Conservation (phyloP, 78 protist genomes). For the Dictyostelium discoideum region DNA sequence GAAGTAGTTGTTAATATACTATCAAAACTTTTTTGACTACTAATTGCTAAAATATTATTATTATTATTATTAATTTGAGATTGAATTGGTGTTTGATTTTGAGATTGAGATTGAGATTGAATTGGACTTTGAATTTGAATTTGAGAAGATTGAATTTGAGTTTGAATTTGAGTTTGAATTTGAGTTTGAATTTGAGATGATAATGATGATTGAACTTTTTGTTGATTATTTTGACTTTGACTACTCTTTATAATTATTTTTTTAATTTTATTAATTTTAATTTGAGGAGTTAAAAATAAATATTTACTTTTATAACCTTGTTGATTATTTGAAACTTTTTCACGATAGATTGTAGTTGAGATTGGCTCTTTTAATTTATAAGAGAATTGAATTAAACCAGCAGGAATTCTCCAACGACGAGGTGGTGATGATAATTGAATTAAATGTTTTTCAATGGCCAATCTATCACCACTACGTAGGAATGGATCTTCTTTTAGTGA, state of each 20-base stretch:
- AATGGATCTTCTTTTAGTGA: not conserved
- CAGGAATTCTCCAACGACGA: slow-evolving; percentile 2
- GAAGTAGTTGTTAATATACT: not conserved
- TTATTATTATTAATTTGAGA: not conserved
- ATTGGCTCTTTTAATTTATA: slow-evolving; percentile 2
- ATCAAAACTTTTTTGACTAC: not conserved
- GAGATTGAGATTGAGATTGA: not conserved
- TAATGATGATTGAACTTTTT: not conserved
- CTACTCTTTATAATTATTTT: not conserved
- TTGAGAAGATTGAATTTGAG: not conserved
- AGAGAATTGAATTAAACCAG: slow-evolving; percentile 9
- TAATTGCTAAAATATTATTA: not conserved
- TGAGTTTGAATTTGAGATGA: not conserved
- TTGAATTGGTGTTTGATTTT: not conserved
- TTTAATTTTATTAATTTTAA: slow-evolving; percentile 6
- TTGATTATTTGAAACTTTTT: slow-evolving; percentile 24
- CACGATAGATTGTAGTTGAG: not conserved
- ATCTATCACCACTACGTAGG: slow-evolving; percentile 49
- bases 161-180: not conserved
- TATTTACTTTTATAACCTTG: slow-evolving; percentile 28
- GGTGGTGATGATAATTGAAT: slow-evolving; percentile 11
- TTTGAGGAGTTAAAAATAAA: not conserved
- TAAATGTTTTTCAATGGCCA: slow-evolving; percentile 51
- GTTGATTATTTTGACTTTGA: not conserved
- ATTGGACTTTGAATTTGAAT: not conserved